Evolutionary conservation across 2,329 filamentous ascomycete species (phyloP).

Genomic region (Monosporascus ibericus): DNA sequence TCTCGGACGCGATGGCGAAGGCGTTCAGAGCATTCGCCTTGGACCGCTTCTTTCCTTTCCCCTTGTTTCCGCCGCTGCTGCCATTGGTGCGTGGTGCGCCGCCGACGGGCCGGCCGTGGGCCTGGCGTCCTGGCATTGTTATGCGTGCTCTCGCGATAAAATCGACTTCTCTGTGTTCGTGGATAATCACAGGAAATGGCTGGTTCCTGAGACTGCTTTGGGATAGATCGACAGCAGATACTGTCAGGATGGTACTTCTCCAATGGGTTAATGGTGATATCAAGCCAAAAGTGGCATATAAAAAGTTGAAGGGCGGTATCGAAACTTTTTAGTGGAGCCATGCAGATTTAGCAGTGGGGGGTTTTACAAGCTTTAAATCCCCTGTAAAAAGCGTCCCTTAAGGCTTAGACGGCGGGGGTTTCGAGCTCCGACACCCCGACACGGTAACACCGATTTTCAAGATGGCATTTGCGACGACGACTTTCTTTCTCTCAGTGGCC

Average conservation of each 20-base stretch:
- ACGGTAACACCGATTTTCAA: conserved; percentile 9
- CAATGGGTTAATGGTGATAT: neutral
- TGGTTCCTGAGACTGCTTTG: neutral
- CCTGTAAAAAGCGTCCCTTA: neutral
- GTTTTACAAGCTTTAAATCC: no score
- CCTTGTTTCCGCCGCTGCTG: conserved; percentile 6
- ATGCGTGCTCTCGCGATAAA: no score
- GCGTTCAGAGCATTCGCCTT: conserved; percentile 50
- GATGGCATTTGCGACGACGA: conserved; percentile 5
- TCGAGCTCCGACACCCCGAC: neutral
- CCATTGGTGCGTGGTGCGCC: conserved; percentile 18
- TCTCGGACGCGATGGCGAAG: conserved; percentile 50
- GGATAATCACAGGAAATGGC: neutral
- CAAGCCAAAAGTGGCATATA: neutral
- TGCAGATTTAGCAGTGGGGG: conserved; percentile 8
- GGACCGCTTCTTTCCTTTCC: conserved; percentile 36
- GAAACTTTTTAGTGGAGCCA: conserved; percentile 15
- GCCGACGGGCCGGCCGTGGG: conserved; percentile 49
- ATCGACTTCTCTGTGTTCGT: no score
- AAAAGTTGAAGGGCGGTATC: conserved; percentile 10
- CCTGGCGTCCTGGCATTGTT: conserved; percentile 52
- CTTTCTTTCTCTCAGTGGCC: neutral
- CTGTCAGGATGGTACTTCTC: neutral
- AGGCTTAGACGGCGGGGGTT: neutral
- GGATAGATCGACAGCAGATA: no score